These are phyloP conservation scores for Pluteus cervinus DNA, from an alignment of 768 basidiomycete genomes.

Conservation along the genomic window DNA sequence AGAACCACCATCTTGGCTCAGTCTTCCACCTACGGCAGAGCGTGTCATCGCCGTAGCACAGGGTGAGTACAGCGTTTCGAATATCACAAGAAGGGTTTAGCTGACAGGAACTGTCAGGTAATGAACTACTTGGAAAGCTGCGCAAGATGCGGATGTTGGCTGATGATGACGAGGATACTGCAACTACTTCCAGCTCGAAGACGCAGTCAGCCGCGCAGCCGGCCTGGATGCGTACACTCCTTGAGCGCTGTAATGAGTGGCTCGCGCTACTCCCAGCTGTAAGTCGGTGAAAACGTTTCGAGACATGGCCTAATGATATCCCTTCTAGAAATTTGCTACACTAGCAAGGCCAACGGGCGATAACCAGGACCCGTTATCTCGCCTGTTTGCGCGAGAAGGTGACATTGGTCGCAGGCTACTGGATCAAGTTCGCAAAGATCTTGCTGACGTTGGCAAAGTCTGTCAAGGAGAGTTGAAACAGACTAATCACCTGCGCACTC, in stretches of 20 bases:
- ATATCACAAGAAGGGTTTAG: constrained; percentile 2
- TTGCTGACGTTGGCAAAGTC: constrained; percentile 75
- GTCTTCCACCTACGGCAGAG: constrained; percentile 89
- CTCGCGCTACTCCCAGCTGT: constrained; percentile 71
- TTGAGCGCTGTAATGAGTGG: constrained; percentile 84
- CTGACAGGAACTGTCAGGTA: constrained; percentile 41
- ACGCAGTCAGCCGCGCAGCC: constrained; percentile 71
- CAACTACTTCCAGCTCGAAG: constrained; percentile 48
- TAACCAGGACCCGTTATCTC: constrained; percentile 78
- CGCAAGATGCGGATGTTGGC: constrained; percentile 88
- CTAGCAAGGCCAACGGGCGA: constrained; percentile 62
- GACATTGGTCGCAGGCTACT: constrained; percentile 74
- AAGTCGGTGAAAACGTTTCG: constrained; percentile 15
- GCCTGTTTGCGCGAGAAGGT: constrained; percentile 88
- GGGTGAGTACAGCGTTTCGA: constrained; percentile 43
- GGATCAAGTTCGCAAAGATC: constrained; percentile 73
- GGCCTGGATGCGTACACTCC: constrained; percentile 88
- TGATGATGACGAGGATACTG: constrained; percentile 76
- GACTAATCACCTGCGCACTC: constrained; percentile 89
- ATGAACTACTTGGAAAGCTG: constrained; percentile 76
- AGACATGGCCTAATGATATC: background rate
- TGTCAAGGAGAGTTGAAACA: constrained; percentile 88
- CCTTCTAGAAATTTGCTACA: constrained; percentile 52
- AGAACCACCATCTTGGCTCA: constrained; percentile 92
- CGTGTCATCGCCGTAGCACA: constrained; percentile 86